phyloP scores from a whole-genome alignment of 768 basidiomycete genomes.

The Pleurotus platypus region DNA sequence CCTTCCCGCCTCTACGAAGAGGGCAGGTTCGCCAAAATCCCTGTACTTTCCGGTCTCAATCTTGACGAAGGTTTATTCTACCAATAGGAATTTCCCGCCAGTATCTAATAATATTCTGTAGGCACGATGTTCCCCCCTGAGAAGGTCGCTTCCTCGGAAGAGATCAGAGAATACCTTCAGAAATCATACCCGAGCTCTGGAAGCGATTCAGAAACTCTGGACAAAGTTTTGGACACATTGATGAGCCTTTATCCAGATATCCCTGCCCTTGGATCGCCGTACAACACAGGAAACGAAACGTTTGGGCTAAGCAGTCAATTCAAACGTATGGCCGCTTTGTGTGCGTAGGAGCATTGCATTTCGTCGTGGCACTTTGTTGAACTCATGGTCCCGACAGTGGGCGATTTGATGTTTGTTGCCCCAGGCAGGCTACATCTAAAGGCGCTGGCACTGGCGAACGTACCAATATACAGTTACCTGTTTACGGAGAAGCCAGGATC shows the following conservation, averaged over 20 bases:
- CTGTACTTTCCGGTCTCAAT: conserved; percentile 41
- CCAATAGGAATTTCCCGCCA: not conserved
- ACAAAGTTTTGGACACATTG: conserved; percentile 19
- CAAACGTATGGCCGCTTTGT: conserved; percentile 25
- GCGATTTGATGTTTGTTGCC: not conserved
- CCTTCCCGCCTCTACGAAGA: conserved; percentile 28
- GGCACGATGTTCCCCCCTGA: conserved; percentile 31
- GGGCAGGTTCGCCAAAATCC: conserved; percentile 26
- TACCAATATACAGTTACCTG: not conserved
- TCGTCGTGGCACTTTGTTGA: not conserved
- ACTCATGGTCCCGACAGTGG: not conserved
- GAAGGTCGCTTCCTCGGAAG: conserved; percentile 17
- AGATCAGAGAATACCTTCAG: conserved; percentile 23
- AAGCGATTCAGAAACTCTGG: conserved; percentile 15
- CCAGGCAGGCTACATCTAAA: not conserved
- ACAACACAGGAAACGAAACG: conserved; percentile 38
- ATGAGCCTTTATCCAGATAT: conserved; percentile 37
- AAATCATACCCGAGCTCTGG: conserved; percentile 22
- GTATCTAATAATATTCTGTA: conserved; percentile 4
- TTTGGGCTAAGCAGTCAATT: conserved; percentile 32
- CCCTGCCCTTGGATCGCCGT: conserved; percentile 41
- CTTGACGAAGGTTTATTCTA: conserved; percentile 40
- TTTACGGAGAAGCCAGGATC: not conserved
- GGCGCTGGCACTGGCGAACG: not conserved
- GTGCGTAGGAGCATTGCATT: not conserved